Conservation (phyloP, 139 green algal genomes). For the Chlamydomonas sp. region DNA sequence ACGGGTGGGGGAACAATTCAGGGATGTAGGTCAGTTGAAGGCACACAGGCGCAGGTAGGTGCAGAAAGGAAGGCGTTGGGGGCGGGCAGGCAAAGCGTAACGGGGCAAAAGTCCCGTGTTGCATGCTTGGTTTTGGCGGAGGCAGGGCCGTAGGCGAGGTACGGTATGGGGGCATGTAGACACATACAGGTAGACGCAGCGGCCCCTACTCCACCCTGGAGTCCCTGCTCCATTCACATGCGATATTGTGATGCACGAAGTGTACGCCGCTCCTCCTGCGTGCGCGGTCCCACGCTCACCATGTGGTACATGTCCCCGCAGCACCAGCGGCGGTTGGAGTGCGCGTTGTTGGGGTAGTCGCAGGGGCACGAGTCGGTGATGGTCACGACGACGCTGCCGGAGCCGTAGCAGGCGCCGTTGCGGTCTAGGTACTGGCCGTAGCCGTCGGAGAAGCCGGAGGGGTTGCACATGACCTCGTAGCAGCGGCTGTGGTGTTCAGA, state of each 20-base stretch:
- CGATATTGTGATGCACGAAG: not conserved
- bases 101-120: too few species aligned
- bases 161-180: too few species aligned
- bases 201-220: too few species aligned
- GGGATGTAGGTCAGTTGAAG: not conserved
- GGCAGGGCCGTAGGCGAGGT: too few species aligned
- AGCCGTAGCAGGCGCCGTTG: constrained; percentile 29
- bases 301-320: constrained; percentile 45
- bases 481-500: constrained; percentile 30
- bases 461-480: constrained; percentile 59
- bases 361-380: constrained; percentile 51
- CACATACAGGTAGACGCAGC: too few species aligned
- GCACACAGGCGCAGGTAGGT: too few species aligned
- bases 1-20: not conserved
- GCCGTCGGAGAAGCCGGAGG: constrained; percentile 36
- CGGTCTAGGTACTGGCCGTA: constrained; percentile 49
- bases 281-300: not conserved
- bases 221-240: not conserved
- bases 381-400: constrained; percentile 33
- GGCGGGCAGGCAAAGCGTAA: too few species aligned
- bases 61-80: not conserved
- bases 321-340: constrained; percentile 46
- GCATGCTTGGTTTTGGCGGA: too few species aligned
- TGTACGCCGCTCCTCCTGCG: not conserved
- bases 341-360: constrained; percentile 25